phyloP scores from a whole-genome alignment of 179 eudicot genomes.

The Nepenthes alata region DNA sequence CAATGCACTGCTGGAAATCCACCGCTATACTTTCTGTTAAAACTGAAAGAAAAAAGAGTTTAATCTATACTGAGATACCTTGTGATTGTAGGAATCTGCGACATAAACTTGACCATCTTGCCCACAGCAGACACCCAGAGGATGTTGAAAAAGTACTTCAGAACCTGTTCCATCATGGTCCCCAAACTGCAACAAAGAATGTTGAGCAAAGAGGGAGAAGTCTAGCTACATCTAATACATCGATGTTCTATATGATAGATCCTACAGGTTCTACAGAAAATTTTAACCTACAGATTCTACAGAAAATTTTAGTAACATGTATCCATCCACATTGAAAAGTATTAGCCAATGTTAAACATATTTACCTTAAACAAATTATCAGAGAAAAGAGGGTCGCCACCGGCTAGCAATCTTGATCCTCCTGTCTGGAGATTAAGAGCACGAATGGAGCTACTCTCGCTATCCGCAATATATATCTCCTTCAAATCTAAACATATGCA shows the following conservation, averaged over 20 bases:
- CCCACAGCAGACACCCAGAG: constrained; percentile 74
- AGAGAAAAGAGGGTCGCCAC: constrained; percentile 79
- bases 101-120: constrained; percentile 71
- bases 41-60: neutral
- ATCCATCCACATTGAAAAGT: neutral
- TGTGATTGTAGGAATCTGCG: constrained; percentile 96
- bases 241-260: constrained; percentile 1
- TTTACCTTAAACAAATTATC: constrained; percentile 85
- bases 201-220: neutral
- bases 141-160: constrained; percentile 95
- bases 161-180: constrained; percentile 86
- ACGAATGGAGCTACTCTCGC: constrained; percentile 97
- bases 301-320: neutral
- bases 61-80: constrained; percentile 35
- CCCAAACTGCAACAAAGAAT: constrained; percentile 53
- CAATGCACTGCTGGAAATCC: neutral
- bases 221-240: neutral
- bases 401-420: constrained; percentile 85
- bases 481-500: constrained; percentile 36
- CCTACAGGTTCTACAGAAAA: neutral
- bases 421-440: constrained; percentile 80
- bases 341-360: neutral
- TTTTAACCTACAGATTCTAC: constrained; percentile 3
- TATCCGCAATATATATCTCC: constrained; percentile 87
- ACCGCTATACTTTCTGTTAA: too few species aligned